Conservation (phyloP, 140 eudicot genomes). For the Erigeron philadelphicus region DNA sequence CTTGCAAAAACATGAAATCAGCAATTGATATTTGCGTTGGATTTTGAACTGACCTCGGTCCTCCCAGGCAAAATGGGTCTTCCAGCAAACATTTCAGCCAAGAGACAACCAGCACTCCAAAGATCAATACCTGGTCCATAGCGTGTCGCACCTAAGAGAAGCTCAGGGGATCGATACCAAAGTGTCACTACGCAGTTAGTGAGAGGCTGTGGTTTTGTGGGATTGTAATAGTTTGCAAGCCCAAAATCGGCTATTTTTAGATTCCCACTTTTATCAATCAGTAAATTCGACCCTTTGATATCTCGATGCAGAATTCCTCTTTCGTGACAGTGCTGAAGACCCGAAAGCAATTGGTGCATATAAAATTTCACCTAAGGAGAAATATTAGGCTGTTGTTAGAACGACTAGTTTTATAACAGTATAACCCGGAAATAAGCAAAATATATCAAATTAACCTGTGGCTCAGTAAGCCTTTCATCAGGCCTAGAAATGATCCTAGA, state of each 20-base stretch:
- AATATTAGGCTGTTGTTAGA: background rate
- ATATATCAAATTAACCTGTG: constrained; percentile 46
- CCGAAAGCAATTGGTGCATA: constrained; percentile 59
- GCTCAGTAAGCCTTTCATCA: constrained; percentile 44
- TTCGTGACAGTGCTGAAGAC: constrained; percentile 61
- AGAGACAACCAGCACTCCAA: constrained; percentile 77
- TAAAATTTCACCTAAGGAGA: constrained; percentile 47
- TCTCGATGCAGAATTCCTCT: constrained; percentile 65
- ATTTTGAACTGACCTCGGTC: constrained; percentile 42
- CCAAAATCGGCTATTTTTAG: constrained; percentile 64
- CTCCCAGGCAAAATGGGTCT: constrained; percentile 72
- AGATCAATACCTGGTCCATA: constrained; percentile 62
- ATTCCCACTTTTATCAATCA: constrained; percentile 53
- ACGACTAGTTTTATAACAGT: background rate
- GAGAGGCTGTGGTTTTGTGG: constrained; percentile 35
- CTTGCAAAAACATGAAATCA: too few species aligned
- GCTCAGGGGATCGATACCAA: constrained; percentile 74
- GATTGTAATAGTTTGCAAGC: constrained; percentile 45
- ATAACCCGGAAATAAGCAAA: background rate
- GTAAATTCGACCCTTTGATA: constrained; percentile 57
- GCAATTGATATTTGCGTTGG: background rate
- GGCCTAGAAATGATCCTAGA: constrained; percentile 47
- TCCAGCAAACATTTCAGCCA: constrained; percentile 64
- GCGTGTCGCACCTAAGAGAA: constrained; percentile 49
- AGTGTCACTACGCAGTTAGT: constrained; percentile 71